phyloP scores from a whole-genome alignment of 2,329 filamentous ascomycete genomes.

The Hymenoscyphus salicellus region DNA sequence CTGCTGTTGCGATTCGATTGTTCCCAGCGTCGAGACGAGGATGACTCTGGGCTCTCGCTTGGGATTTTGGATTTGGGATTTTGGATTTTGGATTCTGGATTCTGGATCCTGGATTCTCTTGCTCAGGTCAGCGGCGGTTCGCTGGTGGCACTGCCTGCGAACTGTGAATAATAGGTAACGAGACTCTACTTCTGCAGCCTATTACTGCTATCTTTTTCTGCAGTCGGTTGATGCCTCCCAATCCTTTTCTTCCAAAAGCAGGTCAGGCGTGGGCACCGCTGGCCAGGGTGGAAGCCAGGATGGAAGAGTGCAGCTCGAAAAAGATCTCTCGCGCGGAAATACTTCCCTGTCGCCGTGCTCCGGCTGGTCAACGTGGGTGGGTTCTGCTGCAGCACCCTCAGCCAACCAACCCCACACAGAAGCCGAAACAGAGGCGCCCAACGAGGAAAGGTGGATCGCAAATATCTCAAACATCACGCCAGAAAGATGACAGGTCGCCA shows the following conservation, averaged over 20 bases:
- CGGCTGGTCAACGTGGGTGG: not conserved
- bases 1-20: not conserved
- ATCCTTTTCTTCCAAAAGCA: not conserved
- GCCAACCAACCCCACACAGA: conserved; percentile 12
- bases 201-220: not conserved
- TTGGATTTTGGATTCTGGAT: too few species aligned
- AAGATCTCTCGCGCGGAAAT: not conserved
- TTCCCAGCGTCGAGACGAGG: not conserved
- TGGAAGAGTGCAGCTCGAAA: not conserved
- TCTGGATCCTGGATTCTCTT: not conserved
- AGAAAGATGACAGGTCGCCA: conserved; percentile 14
- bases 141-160: not conserved
- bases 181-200: too few species aligned
- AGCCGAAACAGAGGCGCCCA: conserved; percentile 25
- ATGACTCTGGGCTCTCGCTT: not conserved
- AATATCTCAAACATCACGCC: conserved; percentile 28
- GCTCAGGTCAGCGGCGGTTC: not conserved
- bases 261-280: not conserved
- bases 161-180: not conserved
- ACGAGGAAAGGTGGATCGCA: conserved; percentile 10
- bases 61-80: too few species aligned
- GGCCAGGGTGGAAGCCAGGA: not conserved
- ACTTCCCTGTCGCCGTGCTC: not conserved
- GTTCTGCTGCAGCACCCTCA: conserved; percentile 8
- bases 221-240: not conserved